phyloP scores from a whole-genome alignment of 2,329 filamentous ascomycete species.

The Didymella lethalis region DNA sequence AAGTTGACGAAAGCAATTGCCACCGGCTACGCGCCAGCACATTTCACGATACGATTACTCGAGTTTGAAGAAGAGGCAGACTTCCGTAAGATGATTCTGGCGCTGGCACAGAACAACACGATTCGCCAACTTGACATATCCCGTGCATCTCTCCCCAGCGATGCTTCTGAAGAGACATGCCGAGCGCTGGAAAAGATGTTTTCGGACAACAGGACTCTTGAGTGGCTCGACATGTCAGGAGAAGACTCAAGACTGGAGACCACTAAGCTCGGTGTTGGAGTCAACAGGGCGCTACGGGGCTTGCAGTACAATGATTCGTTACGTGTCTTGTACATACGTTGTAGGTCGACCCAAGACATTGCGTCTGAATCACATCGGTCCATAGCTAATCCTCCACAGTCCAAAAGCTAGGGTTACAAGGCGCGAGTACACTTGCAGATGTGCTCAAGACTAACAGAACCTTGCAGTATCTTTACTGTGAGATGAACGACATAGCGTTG shows the following conservation, averaged over 20 bases:
- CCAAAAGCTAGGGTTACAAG: constrained; percentile 73
- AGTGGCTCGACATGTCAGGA: constrained; percentile 74
- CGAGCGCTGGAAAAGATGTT: constrained; percentile 70
- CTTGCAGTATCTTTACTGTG: constrained; percentile 72
- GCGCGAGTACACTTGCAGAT: constrained; percentile 72
- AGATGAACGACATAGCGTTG: constrained; percentile 75
- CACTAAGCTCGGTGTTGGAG: constrained; percentile 71
- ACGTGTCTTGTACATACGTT: constrained; percentile 68
- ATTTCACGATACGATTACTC: constrained; percentile 71
- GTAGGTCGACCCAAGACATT: constrained; percentile 29
- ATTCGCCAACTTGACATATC: constrained; percentile 73
- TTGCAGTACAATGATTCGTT: constrained; percentile 70
- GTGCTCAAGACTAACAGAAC: constrained; percentile 71
- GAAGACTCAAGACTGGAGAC: constrained; percentile 76
- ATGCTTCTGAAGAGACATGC: constrained; percentile 72
- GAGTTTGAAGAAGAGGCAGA: constrained; percentile 72
- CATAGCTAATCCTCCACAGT: constrained; percentile 47
- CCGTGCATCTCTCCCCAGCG: constrained; percentile 72
- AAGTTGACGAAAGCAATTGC: constrained; percentile 62
- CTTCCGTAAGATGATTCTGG: constrained; percentile 69
- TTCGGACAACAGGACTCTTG: constrained; percentile 70
- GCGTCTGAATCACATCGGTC: no score
- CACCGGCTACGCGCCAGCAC: constrained; percentile 64
- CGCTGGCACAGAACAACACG: constrained; percentile 68
- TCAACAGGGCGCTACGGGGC: constrained; percentile 71